phyloP scores from a whole-genome alignment of 1,284 basidiomycete species.

The Ceratobasidium theobromae region DNA sequence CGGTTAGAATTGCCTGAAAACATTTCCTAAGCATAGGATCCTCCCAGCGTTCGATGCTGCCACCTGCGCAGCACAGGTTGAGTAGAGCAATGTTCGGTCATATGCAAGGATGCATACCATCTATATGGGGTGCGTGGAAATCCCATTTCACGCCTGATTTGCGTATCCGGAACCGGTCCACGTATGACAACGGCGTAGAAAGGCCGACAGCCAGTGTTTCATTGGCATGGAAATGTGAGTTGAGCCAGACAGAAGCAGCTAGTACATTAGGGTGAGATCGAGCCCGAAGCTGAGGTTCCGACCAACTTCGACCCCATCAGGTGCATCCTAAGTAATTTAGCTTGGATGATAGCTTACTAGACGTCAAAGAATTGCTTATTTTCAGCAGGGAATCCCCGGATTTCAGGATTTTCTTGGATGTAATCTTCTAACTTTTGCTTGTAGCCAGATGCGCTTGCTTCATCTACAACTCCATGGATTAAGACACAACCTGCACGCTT shows the following conservation, averaged over 20 bases:
- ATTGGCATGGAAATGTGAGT: constrained; percentile 59
- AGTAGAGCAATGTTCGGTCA: constrained; percentile 5
- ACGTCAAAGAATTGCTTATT: constrained; percentile 73
- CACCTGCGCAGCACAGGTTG: constrained; percentile 52
- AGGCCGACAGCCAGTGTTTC: constrained; percentile 56
- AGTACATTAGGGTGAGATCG: constrained; percentile 75
- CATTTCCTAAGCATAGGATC: constrained; percentile 66
- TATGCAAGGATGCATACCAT: constrained; percentile 49
- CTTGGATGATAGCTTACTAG: constrained; percentile 51
- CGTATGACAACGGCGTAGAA: constrained; percentile 69
- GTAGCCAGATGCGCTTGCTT: constrained; percentile 57
- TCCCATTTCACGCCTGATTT: constrained; percentile 70
- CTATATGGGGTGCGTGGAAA: constrained; percentile 73
- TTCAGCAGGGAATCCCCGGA: constrained; percentile 47
- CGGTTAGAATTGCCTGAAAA: constrained; percentile 58
- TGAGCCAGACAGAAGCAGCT: constrained; percentile 60
- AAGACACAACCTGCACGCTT: constrained; percentile 60
- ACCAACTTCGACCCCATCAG: constrained; percentile 54
- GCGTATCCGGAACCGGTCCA: constrained; percentile 80
- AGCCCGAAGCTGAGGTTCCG: constrained; percentile 67
- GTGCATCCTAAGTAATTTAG: neutral
- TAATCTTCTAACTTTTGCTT: constrained; percentile 58
- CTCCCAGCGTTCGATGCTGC: constrained; percentile 83
- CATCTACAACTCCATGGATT: constrained; percentile 62
- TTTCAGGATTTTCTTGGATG: constrained; percentile 56